Evolutionary conservation across 768 basidiomycete species (phyloP).

Genomic region (Lyophyllum semitale): DNA sequence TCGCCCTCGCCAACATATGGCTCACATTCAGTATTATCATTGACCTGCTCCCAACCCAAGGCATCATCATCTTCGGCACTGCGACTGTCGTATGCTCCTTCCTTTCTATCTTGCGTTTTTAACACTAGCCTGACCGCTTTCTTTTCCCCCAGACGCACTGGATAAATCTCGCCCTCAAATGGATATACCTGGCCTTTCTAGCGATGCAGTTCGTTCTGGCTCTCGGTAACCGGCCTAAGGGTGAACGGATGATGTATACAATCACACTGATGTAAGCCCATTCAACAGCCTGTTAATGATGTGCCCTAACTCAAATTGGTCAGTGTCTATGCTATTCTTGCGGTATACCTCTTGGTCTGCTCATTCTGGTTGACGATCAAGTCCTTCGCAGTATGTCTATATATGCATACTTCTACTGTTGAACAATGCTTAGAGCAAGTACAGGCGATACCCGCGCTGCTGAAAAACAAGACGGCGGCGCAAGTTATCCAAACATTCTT

Average conservation of each 20-base stretch:
- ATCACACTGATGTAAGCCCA: conserved; percentile 67
- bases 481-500: conserved; percentile 66
- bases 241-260: conserved; percentile 74
- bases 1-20: conserved; percentile 91
- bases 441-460: conserved; percentile 53
- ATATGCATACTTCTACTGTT: neutral
- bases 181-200: conserved; percentile 86
- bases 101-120: neutral
- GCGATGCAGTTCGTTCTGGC: conserved; percentile 71
- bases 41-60: conserved; percentile 68
- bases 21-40: conserved; percentile 96
- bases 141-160: conserved; percentile 69
- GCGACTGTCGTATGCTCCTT: conserved; percentile 56
- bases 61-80: conserved; percentile 72
- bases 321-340: conserved; percentile 83
- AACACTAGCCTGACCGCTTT: neutral
- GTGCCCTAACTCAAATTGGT: conserved; percentile 5
- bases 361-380: conserved; percentile 82
- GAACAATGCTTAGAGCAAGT: neutral
- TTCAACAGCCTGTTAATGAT: neutral
- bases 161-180: conserved; percentile 81
- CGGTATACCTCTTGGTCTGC: conserved; percentile 84
- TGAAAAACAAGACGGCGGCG: conserved; percentile 48
- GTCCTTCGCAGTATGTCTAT: conserved; percentile 66
- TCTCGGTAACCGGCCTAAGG: conserved; percentile 83